phyloP scores from a whole-genome alignment of 2,329 filamentous ascomycete genomes.

The Mariannaea elegans region DNA sequence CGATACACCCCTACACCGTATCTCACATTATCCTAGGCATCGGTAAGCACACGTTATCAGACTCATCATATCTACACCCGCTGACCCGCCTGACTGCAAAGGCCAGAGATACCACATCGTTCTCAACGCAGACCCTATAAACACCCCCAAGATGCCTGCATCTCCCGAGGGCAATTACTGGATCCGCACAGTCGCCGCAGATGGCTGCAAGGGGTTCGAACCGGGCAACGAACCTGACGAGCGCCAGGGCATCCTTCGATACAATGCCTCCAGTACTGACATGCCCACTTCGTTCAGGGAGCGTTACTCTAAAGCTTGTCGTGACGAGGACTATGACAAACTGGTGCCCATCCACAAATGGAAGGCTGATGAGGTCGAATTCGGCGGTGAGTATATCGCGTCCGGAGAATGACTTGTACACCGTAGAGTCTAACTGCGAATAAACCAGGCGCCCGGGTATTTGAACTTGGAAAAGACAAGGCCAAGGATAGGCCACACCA shows the following conservation, averaged over 20 bases:
- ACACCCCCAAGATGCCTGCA: conserved; percentile 25
- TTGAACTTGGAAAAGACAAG: not conserved
- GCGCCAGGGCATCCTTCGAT: conserved; percentile 16
- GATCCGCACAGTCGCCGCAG: conserved; percentile 28
- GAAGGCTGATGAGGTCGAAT: not conserved
- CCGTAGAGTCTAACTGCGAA: no score
- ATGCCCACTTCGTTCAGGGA: conserved; percentile 13
- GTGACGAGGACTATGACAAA: not conserved
- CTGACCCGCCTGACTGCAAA: not conserved
- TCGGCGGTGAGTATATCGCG: not conserved
- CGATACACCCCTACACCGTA: conserved; percentile 29
- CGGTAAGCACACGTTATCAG: conserved; percentile 30
- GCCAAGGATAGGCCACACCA: not conserved
- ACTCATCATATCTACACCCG: conserved; percentile 15
- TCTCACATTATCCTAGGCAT: conserved; percentile 28
- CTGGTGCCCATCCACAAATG: conserved; percentile 1
- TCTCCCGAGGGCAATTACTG: conserved; percentile 33
- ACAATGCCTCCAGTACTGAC: conserved; percentile 6
- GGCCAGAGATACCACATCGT: not conserved
- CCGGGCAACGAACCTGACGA: conserved; percentile 15
- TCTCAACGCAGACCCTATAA: not conserved
- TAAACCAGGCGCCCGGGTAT: no score
- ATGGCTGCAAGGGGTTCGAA: conserved; percentile 18
- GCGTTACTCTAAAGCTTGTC: not conserved
- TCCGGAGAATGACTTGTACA: no score